Conservation (phyloP, 768 basidiomycete genomes). For the Kwoniella sp. region DNA sequence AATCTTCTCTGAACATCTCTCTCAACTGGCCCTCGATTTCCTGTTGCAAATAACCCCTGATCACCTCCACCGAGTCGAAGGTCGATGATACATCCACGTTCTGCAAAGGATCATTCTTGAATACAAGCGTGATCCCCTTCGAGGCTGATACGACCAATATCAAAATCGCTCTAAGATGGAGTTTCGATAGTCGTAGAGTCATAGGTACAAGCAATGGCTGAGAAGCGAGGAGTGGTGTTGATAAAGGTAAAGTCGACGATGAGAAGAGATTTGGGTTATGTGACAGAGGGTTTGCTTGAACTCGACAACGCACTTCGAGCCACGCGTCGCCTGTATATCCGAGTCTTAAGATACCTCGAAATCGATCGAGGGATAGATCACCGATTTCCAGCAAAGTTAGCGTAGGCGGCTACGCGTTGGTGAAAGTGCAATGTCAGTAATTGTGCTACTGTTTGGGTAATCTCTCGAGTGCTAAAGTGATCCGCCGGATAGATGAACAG, state of each 20-base stretch:
- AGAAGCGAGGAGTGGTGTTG: slow-evolving; percentile 72
- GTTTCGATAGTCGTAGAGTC: slow-evolving; percentile 93
- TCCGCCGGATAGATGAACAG: too few relatives aligned
- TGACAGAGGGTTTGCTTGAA: slow-evolving; percentile 72
- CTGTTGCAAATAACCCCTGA: slow-evolving; percentile 94
- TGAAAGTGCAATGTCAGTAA: slow-evolving; percentile 9
- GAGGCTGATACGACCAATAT: slow-evolving; percentile 96
- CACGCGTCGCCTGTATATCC: slow-evolving; percentile 90
- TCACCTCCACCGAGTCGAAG: slow-evolving; percentile 96
- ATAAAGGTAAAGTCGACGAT: slow-evolving; percentile 52
- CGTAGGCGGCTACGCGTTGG: slow-evolving; percentile 84
- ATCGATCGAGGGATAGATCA: slow-evolving; percentile 91
- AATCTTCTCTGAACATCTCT: slow-evolving; percentile 96
- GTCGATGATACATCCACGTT: slow-evolving; percentile 97
- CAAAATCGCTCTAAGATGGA: slow-evolving; percentile 90
- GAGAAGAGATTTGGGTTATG: slow-evolving; percentile 53
- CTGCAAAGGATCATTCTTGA: slow-evolving; percentile 98
- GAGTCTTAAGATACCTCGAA: slow-evolving; percentile 92
- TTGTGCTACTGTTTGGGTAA: too few relatives aligned
- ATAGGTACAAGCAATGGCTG: slow-evolving; percentile 96
- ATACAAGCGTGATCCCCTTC: slow-evolving; percentile 97
- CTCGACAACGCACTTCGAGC: slow-evolving; percentile 55
- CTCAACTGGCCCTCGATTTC: slow-evolving; percentile 96
- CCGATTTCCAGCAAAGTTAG: slow-evolving; percentile 97
- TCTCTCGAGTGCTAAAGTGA: too few relatives aligned